Conservation (phyloP, 1,284 basidiomycete species). For the Pseudozyma sp. region DNA sequence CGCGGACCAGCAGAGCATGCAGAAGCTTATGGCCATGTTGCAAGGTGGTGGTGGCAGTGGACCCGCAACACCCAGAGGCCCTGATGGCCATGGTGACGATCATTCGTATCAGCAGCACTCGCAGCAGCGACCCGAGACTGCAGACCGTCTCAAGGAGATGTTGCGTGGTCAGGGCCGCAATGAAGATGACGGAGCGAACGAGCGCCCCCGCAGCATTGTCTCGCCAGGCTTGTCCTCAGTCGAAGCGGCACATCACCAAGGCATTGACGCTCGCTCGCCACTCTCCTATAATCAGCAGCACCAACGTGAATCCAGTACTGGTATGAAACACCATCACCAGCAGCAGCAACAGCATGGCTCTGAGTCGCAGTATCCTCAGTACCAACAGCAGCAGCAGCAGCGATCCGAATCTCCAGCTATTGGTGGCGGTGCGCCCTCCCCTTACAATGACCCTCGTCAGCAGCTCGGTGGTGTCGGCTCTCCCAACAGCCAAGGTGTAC, state of each 20-base stretch:
- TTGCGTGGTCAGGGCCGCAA: constrained; percentile 26
- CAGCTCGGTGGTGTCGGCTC: constrained; percentile 26
- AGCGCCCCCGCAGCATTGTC: constrained; percentile 32
- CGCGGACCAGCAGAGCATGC: constrained; percentile 66
- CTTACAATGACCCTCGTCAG: constrained; percentile 37
- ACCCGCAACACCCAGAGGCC: constrained; percentile 23
- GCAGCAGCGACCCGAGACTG: constrained; percentile 17
- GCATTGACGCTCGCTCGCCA: constrained; percentile 38
- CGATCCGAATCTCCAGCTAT: constrained; percentile 41
- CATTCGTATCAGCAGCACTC: background rate
- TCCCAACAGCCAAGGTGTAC: constrained; percentile 21
- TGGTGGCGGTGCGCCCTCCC: constrained; percentile 5
- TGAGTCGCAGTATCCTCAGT: constrained; percentile 18
- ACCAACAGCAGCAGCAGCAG: constrained; percentile 31
- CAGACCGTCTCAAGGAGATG: constrained; percentile 32
- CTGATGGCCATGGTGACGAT: constrained; percentile 15
- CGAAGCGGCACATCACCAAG: constrained; percentile 17
- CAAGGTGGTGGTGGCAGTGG: constrained; percentile 42
- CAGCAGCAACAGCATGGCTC: constrained; percentile 28
- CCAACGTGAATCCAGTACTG: constrained; percentile 42
- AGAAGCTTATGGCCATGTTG: constrained; percentile 68
- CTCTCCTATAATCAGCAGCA: constrained; percentile 43
- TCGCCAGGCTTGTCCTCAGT: constrained; percentile 28
- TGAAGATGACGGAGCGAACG: constrained; percentile 20
- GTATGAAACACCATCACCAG: constrained; percentile 12